Base-by-base conservation (phyloP, 352 stramenopile species). In the Pythium chondricola region DNA sequence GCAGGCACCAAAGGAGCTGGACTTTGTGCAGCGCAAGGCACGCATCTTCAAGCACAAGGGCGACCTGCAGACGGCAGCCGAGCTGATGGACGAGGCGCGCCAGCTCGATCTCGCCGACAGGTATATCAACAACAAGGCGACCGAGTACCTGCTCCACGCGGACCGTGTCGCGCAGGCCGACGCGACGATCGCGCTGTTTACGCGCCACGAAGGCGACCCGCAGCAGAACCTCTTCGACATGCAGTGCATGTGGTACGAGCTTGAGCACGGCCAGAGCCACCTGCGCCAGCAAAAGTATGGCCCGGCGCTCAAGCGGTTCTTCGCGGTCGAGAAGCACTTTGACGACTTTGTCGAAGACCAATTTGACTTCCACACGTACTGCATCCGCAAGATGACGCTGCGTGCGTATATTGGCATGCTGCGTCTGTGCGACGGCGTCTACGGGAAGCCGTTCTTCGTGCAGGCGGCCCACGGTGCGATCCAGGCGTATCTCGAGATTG, bases 321-420 rank as follows among this genome's bases (percentile, higher is more conserved):
- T 87, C 36, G 78, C 83, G 10, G 90, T 99, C 14, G 82, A 98
- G 31, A 97, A 98, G 64, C 96, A 99, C 73, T 98, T 99, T 55
- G 85, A 95, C 49, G 95, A 98, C 68, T 98, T 98, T 38, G 65
- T 95, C 31, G 95, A 99, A 48, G 95, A 99, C 77, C 95, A 99
- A 68, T 98, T 99, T 52, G 96, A 99, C 66, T 99, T 99, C 70
- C 96, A 99, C 81, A 93, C 78, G 39, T 99, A 99, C 67, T 99
- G 96, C 58, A 88, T 99, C 57, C 90, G 96, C 56, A 99, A 98
- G 78, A 97, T 97, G 63, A 99, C 96, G 22, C 67, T 99, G 40
- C 83, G 95, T 33, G 74, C 95, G 13, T 99, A 99, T 64, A 72
- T 98, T 21, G 84, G 95, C 52, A 81, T 98, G 58, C 71, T 99